Evolutionary conservation across 495 filamentous ascomycete species (phyloP).

Genomic region (Hapsidospora chrysogenum): DNA sequence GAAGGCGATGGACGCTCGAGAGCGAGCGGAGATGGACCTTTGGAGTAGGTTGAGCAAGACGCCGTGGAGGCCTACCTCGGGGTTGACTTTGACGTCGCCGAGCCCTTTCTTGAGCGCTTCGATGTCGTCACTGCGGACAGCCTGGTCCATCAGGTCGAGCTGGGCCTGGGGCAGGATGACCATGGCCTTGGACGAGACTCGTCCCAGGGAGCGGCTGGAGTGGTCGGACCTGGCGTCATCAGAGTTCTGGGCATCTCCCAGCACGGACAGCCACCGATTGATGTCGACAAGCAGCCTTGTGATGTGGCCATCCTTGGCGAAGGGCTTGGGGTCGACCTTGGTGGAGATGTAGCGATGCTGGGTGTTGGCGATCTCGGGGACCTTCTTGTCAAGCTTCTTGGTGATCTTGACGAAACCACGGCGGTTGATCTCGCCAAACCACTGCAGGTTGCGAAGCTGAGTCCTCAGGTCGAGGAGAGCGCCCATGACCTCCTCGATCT

Average conservation of each 20-base stretch:
- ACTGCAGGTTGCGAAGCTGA: slow-evolving; percentile 79
- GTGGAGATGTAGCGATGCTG: slow-evolving; percentile 72
- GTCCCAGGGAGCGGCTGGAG: slow-evolving; percentile 54
- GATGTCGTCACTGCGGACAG: slow-evolving; percentile 59
- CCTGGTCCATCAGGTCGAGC: slow-evolving; percentile 59
- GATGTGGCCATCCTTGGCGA: slow-evolving; percentile 60
- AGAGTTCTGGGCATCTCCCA: slow-evolving; percentile 51
- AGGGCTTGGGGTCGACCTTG: slow-evolving; percentile 72
- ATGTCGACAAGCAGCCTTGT: slow-evolving; percentile 52
- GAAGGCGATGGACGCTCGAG: slow-evolving; percentile 47
- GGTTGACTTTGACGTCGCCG: slow-evolving; percentile 32
- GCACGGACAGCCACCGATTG: slow-evolving; percentile 77
- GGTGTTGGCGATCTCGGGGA: slow-evolving; percentile 47
- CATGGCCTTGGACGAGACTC: slow-evolving; percentile 50
- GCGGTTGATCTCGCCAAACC: slow-evolving; percentile 95
- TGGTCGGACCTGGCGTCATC: slow-evolving; percentile 58
- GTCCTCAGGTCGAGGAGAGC: slow-evolving; percentile 75
- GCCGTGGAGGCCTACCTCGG: slow-evolving; percentile 3
- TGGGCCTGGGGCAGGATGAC: slow-evolving; percentile 48
- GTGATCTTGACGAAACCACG: slow-evolving; percentile 94
- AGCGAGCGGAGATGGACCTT: slow-evolving; percentile 56
- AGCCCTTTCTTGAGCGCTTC: slow-evolving; percentile 41
- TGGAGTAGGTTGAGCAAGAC: slow-evolving; percentile 56
- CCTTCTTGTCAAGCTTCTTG: slow-evolving; percentile 92
- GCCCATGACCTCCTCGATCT: slow-evolving; percentile 74